Evolutionary conservation across 345 rosid genomes (phyloP), one percentile per base, ranked within the genome.

Genomic region (Euclidium syriacum): DNA sequence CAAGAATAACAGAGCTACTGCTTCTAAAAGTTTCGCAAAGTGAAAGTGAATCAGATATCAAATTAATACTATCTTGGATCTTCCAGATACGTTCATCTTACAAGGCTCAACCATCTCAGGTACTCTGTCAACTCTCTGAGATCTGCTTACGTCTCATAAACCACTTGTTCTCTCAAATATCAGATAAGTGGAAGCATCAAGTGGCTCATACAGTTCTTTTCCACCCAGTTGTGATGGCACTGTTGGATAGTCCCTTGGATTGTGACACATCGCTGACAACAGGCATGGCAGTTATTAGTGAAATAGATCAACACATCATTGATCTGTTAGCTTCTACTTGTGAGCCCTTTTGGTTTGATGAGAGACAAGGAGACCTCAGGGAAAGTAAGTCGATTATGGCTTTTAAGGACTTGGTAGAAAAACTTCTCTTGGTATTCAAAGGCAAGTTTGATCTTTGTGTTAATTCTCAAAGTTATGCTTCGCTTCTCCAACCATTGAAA

Each of bases 1-100:
- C 65, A 8, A 70, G 64, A 61, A 51, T 81, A 33, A 46, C 71
- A 44, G 72, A 66, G 51, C 65, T 88, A 69, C 90, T 88, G 41
- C 50, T 75, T 76, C 62, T 68, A 26, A 88, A 80, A 66, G 39
- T 82, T 26, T 83, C 80, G 4, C 73, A 74, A 18, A 47, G 64
- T 50, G 55, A 52, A 40, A 57, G 57, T 58, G 78, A 71, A 47
- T 69, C 81, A 49, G 54, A 64, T 61, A 56, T 85, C 52, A 83
- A 73, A 33, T 80, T 81, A 61, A 68, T 81, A 50, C 72, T 88
- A 32, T 81, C 81, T 66, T 88, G 90, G 86, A 67, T 81, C 44
- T 50, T 70, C 71, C 87, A 70, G 68, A 71, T 83, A 46, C 84
- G 49, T 11, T 61, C 67, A 39, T 62, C 76, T 32, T 65, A 62